Evolutionary conservation across 176 grass and related monocot species (phyloP).

Genomic region (Oropetium thomaeum): DNA sequence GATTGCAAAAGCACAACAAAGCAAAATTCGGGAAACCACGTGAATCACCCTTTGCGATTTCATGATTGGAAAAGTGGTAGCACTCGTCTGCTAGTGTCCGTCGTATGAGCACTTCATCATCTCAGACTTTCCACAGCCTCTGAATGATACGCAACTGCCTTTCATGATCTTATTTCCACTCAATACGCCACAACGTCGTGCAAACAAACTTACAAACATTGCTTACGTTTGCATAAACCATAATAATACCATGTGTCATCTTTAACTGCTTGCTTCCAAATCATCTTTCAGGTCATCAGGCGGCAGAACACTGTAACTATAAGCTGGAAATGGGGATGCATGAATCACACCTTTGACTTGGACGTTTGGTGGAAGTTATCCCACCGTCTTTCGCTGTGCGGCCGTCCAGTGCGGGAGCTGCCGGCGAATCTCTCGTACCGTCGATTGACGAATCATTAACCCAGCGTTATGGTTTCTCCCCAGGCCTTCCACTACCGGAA

Average conservation of each 20-base stretch:
- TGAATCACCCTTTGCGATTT: no score
- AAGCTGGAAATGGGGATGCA: conserved; percentile 14
- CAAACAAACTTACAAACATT: neutral
- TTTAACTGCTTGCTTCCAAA: neutral
- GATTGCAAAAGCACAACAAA: no score
- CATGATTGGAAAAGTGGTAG: neutral
- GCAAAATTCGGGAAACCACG: no score
- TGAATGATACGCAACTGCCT: neutral
- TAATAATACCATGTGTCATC: conserved; percentile 13
- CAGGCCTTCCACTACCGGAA: conserved; percentile 31
- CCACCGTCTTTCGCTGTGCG: neutral
- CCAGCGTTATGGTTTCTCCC: conserved; percentile 32
- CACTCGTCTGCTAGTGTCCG: neutral
- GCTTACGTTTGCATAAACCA: no score
- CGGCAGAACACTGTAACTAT: neutral
- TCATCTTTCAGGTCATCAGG: neutral
- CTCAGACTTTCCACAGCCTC: neutral
- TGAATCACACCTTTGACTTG: conserved; percentile 23
- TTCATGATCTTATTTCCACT: neutral
- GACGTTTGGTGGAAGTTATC: conserved; percentile 26
- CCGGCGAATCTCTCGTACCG: neutral
- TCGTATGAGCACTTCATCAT: neutral
- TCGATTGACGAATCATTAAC: conserved; percentile 19
- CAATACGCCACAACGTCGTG: neutral
- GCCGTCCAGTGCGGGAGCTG: conserved; percentile 11